Evolutionary conservation across 495 filamentous ascomycete species (phyloP).

Genomic region (Aspergillus cristatus): DNA sequence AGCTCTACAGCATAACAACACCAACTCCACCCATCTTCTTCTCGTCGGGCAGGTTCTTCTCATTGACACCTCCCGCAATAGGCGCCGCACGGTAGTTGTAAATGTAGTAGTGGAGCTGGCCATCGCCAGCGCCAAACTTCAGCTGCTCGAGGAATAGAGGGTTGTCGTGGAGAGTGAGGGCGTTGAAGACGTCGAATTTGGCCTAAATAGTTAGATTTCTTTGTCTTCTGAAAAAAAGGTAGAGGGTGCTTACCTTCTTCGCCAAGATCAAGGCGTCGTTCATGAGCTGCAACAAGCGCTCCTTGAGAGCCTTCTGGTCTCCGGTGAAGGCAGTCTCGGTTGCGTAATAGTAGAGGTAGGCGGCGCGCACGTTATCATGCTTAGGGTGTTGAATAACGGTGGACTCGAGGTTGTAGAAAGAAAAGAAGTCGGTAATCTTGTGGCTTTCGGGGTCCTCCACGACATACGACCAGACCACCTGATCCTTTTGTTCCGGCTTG

Average conservation of each 20-base stretch:
- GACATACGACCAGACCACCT: conserved; percentile 86
- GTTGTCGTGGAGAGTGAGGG: conserved; percentile 87
- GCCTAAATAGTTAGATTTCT: conserved; percentile 25
- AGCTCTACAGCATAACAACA: conserved; percentile 65
- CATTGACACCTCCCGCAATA: conserved; percentile 74
- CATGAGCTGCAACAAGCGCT: conserved; percentile 65
- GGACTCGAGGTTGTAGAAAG: conserved; percentile 90
- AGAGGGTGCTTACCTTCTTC: conserved; percentile 46
- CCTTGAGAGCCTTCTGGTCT: conserved; percentile 51
- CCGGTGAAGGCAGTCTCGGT: conserved; percentile 65
- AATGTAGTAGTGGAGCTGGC: conserved; percentile 88
- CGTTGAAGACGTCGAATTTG: conserved; percentile 95
- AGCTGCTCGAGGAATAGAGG: conserved; percentile 83
- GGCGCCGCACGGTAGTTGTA: conserved; percentile 88
- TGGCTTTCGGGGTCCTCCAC: conserved; percentile 66
- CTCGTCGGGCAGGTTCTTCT: conserved; percentile 62
- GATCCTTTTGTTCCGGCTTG: conserved; percentile 51
- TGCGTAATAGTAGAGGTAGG: conserved; percentile 95
- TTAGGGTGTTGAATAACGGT: conserved; percentile 75
- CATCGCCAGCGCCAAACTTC: conserved; percentile 90
- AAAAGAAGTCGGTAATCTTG: conserved; percentile 93
- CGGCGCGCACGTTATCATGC: conserved; percentile 68
- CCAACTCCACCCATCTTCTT: conserved; percentile 77
- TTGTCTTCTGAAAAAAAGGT: not conserved
- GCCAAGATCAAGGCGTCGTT: conserved; percentile 82